phyloP scores from a whole-genome alignment of 257 asterid species.

The Scutellaria baicalensis region DNA sequence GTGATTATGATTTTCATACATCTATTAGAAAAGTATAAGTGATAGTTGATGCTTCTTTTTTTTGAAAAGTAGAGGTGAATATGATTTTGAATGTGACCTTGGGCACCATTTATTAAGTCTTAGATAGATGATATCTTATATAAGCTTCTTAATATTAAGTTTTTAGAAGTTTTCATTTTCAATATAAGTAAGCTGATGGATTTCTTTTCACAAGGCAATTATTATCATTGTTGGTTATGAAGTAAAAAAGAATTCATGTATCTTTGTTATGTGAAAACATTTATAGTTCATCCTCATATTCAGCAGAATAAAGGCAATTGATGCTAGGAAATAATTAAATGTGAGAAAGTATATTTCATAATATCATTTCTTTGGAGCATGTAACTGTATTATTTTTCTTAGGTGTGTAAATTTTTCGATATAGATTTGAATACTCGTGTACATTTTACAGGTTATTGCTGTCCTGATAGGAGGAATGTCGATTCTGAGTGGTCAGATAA shows the following conservation, averaged over 20 bases:
- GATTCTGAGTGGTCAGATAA: constrained; percentile 79
- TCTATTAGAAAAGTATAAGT: no score
- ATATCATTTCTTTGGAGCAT: not conserved
- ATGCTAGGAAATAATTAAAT: not conserved
- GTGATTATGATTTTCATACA: no score
- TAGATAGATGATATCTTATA: not conserved
- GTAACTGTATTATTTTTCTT: not conserved
- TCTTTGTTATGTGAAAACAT: not conserved
- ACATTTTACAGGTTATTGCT: constrained; percentile 69
- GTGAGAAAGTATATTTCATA: not conserved
- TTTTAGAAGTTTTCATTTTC: not conserved
- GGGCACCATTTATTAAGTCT: not conserved
- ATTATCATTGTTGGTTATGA: not conserved
- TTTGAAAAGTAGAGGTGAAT: no score
- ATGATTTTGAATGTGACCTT: no score
- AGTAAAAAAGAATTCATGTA: not conserved
- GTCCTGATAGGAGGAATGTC: constrained; percentile 95
- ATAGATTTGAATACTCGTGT: constrained; percentile 1
- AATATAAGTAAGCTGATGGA: not conserved
- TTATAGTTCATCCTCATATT: not conserved
- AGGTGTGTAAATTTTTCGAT: not conserved
- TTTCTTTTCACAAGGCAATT: not conserved
- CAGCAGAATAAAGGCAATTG: not conserved
- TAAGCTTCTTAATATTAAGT: not conserved
- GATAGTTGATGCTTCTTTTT: no score